phyloP scores from a whole-genome alignment of 106 monocot species.

The Dendrobium officinale region DNA sequence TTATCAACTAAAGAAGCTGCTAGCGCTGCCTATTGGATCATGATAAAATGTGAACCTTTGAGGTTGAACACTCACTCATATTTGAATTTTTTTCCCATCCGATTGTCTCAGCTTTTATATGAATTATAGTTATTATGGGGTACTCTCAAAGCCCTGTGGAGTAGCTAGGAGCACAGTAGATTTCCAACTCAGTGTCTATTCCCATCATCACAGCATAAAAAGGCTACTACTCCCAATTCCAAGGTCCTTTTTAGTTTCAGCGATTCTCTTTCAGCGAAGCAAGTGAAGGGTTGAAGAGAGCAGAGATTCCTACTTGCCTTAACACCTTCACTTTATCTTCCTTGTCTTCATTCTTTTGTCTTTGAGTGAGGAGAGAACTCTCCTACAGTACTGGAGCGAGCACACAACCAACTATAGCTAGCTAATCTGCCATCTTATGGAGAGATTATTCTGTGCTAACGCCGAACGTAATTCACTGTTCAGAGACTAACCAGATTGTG shows the following conservation, averaged over 20 bases:
- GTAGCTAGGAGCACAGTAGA: background rate
- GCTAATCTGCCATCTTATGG: background rate
- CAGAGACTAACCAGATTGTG: no score
- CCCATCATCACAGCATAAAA: conserved; percentile 2
- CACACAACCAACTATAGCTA: background rate
- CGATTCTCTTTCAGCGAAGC: conserved; percentile 3
- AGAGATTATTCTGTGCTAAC: no score
- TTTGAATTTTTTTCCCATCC: background rate
- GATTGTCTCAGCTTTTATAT: background rate
- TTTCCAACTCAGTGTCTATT: conserved; percentile 1
- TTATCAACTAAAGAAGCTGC: no score
- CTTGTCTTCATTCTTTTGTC: conserved; percentile 1
- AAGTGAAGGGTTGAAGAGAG: background rate
- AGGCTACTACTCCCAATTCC: background rate
- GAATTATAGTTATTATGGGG: background rate
- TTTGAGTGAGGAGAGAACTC: background rate
- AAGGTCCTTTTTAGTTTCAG: background rate
- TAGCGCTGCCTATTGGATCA: no score
- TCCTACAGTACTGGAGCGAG: background rate
- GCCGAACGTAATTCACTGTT: no score
- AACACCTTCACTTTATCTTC: background rate
- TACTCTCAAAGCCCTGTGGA: background rate
- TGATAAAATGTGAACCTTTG: background rate
- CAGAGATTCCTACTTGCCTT: conserved; percentile 9
- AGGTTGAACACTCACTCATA: background rate